phyloP scores from a whole-genome alignment of 768 basidiomycete species.

The Auricularia heimuer region DNA sequence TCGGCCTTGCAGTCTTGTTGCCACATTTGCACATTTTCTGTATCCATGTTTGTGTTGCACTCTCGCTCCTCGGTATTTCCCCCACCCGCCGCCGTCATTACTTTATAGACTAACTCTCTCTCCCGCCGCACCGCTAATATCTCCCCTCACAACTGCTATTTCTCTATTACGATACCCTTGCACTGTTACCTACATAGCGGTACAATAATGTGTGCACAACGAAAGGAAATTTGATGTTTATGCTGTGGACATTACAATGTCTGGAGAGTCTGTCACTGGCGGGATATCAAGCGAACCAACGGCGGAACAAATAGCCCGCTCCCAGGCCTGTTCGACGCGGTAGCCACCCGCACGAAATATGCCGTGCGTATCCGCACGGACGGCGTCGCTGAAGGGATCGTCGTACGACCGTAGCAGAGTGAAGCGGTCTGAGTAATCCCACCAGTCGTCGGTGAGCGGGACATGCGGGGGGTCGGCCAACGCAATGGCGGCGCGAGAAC shows the following conservation, averaged over 20 bases:
- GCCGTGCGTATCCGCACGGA: conserved; percentile 64
- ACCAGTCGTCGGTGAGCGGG: conserved; percentile 66
- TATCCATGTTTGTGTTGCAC: neutral
- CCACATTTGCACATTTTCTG: neutral
- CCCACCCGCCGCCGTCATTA: neutral
- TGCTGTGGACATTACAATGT: neutral
- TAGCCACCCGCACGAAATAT: conserved; percentile 82
- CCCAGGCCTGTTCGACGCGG: conserved; percentile 75
- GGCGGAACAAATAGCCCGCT: conserved; percentile 62
- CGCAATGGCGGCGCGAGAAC: conserved; percentile 56
- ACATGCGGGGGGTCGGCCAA: conserved; percentile 68
- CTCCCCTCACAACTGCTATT: neutral
- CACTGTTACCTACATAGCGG: neutral
- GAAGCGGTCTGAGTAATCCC: conserved; percentile 64
- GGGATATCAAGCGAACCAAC: conserved; percentile 62
- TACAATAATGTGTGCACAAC: conserved; percentile 2
- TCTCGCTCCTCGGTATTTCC: neutral
- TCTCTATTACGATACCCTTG: neutral
- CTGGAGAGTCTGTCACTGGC: conserved; percentile 21
- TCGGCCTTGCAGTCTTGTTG: neutral
- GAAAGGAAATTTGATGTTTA: neutral
- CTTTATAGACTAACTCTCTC: neutral
- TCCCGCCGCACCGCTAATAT: neutral
- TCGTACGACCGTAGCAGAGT: conserved; percentile 47
- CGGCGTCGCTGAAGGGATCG: conserved; percentile 66